Conservation (phyloP, 2,329 filamentous ascomycete species). For the Botrytis porri region DNA sequence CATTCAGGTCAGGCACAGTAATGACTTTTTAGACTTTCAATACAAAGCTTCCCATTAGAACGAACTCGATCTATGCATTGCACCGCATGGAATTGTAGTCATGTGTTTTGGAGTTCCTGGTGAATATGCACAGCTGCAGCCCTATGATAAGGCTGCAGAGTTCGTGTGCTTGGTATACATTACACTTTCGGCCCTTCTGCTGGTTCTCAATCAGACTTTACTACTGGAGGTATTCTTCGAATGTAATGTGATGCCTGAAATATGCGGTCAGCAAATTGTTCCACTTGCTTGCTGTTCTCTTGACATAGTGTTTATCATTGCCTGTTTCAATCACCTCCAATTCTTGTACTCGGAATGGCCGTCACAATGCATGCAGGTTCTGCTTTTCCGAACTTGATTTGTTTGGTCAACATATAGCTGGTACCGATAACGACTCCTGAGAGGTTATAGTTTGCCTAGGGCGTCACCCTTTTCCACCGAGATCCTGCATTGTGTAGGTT, state of each 20-base stretch:
- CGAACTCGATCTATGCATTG: background rate
- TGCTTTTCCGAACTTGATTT: background rate
- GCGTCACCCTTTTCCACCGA: background rate
- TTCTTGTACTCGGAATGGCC: background rate
- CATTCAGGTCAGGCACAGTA: background rate
- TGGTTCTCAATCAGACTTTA: background rate
- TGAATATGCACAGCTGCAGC: constrained; percentile 10
- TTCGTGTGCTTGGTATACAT: background rate
- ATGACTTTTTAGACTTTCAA: background rate
- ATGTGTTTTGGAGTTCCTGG: background rate
- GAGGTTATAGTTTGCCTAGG: background rate
- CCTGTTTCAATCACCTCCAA: background rate
- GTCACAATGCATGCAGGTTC: background rate
- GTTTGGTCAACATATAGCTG: background rate
- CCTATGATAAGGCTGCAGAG: constrained; percentile 12
- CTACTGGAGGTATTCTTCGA: background rate
- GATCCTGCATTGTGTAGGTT: background rate
- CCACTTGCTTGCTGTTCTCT: background rate
- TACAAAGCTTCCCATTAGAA: background rate
- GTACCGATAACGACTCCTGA: background rate
- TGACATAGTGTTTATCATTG: background rate
- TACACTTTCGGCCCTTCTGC: background rate
- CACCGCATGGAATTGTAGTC: background rate
- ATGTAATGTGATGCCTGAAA: background rate
- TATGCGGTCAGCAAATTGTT: constrained; percentile 2